Evolutionary conservation across 2,329 filamentous ascomycete species (phyloP), one percentile per base, ranked within the genome.

Genomic region (Fusarium sp.): DNA sequence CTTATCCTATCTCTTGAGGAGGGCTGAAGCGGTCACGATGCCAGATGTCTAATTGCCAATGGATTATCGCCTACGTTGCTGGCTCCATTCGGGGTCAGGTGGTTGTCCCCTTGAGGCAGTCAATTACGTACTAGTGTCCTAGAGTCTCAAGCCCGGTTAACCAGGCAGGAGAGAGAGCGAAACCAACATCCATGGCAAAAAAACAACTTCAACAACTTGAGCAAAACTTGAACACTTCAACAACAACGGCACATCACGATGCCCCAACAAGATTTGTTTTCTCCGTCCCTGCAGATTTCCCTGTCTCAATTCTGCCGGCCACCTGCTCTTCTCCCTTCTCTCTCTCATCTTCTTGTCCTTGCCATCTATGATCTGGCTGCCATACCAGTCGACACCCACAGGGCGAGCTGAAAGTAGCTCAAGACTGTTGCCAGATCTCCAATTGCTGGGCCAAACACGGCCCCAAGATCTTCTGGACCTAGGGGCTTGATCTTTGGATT

Each of bases 41-140:
- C 66, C 74, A 69, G 65, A 74, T 77, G 66, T 75, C 76, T 77
- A 77, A 77, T 77, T 77, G 66, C 75, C 69, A 72, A 70, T 77
- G 69, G 73, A 66, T 63, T 66, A 40, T 68, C 60, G 62, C 68
- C 62, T 58, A 64, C 52, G 34, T 69, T 77, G 47, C 54, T 62
- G 75, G 72, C 71, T 77, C 76, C 76, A 77, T 77, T 29, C 6
- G 20, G 58, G 74, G 76, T 77, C 76, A 77, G 72, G 74, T 77
- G 71, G 76, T 68, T 69, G 72, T 69, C 35, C 65, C 69, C 57
- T 67, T 64, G 62, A 63, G 67, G 59, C 74, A 76, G 68, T 72
- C 58, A 67, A 77, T 77, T 77, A 77, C 76, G 76, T 77, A 77
- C 68, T 77, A 78, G 76, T 71, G 68, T 65, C 20, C 56, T 24